A percentile compares a stretch with the other conserved stretches of the same genome.
These are phyloP conservation scores for Zygotorulaspora mrakii DNA, from an alignment of 1,139 yeast genomes.

Conservation along the genomic window DNA sequence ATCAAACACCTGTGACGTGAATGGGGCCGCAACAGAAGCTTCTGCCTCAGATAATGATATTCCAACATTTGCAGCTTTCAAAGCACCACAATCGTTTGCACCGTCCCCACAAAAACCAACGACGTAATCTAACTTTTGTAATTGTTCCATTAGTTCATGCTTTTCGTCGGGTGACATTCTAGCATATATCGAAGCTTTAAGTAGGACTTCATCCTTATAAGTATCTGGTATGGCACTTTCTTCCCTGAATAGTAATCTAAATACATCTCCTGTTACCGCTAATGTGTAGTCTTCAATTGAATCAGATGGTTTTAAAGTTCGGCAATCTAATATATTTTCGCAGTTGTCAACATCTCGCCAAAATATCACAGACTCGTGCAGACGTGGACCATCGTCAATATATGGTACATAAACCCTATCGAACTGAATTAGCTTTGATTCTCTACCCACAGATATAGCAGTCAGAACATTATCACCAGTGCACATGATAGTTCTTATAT, in stretches of 20 bases:
- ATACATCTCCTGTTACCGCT: constrained; percentile 91
- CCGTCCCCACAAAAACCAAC: constrained; percentile 99
- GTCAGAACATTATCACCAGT: constrained; percentile 96
- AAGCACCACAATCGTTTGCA: constrained; percentile 95
- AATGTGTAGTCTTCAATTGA: constrained; percentile 49
- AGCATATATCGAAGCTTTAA: constrained; percentile 79
- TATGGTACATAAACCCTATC: constrained; percentile 65
- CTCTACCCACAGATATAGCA: constrained; percentile 88
- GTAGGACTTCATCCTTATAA: constrained; percentile 55
- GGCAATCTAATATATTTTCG: constrained; percentile 52
- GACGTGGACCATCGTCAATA: constrained; percentile 37
- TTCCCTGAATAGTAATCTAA: constrained; percentile 64
- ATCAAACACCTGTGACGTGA: constrained; percentile 84
- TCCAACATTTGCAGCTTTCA: constrained; percentile 96
- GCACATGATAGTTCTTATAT: constrained; percentile 86
- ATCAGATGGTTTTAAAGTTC: constrained; percentile 53
- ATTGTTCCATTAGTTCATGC: constrained; percentile 86
- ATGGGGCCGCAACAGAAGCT: constrained; percentile 98
- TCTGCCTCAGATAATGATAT: constrained; percentile 95
- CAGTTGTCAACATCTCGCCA: constrained; percentile 69
- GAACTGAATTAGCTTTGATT: constrained; percentile 61
- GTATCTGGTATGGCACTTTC: constrained; percentile 40
- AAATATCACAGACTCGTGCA: constrained; percentile 39
- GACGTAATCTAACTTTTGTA: constrained; percentile 81
- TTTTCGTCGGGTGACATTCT: constrained; percentile 99